phyloP scores from a whole-genome alignment of 345 rosid genomes.

The Citropsis articulata region DNA sequence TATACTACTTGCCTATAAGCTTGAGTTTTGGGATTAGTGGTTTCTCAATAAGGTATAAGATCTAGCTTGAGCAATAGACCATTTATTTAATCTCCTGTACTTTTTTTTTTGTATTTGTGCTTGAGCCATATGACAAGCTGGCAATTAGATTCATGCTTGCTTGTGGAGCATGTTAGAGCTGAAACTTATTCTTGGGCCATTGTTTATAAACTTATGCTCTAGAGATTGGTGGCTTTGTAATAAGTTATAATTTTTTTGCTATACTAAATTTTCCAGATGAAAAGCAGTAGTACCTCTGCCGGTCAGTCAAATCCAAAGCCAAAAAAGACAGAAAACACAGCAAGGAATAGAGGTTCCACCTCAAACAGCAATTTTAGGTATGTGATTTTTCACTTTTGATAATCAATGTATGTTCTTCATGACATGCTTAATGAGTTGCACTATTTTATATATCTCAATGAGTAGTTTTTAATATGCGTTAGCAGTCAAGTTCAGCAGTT shows the following conservation, averaged over 20 bases:
- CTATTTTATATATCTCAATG: background rate
- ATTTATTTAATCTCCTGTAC: background rate
- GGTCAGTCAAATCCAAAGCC: constrained; percentile 45
- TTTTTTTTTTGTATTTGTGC: background rate
- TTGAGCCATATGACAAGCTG: background rate
- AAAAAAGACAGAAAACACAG: constrained; percentile 38
- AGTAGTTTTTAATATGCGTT: background rate
- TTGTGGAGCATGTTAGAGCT: background rate
- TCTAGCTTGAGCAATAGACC: background rate
- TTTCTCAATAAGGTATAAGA: background rate
- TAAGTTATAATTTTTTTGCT: background rate
- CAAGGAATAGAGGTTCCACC: constrained; percentile 54
- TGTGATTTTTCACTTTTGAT: constrained; percentile 11
- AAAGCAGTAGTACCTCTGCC: constrained; percentile 25
- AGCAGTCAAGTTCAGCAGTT: background rate
- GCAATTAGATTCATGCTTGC: background rate
- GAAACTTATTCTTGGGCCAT: background rate
- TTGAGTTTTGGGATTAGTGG: background rate
- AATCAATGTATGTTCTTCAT: background rate
- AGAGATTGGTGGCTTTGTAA: background rate
- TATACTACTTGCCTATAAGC: background rate
- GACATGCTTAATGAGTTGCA: background rate
- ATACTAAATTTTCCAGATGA: constrained; percentile 27
- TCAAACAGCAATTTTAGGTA: constrained; percentile 61
- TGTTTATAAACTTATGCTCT: background rate